phyloP scores from a whole-genome alignment of 169 alveolate genomes.

The Perkinsus chesapeaki region DNA sequence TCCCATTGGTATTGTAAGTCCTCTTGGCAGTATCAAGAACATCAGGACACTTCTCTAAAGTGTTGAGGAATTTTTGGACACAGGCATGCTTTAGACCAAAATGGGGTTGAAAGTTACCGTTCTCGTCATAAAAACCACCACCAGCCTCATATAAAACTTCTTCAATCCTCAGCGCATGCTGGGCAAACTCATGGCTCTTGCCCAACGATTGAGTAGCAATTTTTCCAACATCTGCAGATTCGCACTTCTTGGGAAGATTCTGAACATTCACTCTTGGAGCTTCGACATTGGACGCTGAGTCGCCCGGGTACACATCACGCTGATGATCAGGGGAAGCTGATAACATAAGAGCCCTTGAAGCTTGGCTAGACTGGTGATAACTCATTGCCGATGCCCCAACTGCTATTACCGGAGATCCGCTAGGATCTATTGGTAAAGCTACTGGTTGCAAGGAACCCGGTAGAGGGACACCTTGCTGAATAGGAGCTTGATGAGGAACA shows the following conservation, averaged over 20 bases:
- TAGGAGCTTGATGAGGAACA: too few relatives aligned
- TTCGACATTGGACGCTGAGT: background rate
- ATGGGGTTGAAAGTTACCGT: background rate
- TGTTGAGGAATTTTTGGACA: background rate
- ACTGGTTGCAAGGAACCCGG: too few relatives aligned
- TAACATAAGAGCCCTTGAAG: background rate
- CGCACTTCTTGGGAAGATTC: background rate
- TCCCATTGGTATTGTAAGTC: background rate
- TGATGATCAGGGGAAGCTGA: background rate
- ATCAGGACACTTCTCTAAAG: background rate
- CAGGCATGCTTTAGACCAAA: background rate
- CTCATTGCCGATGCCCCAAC: background rate
- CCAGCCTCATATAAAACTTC: background rate
- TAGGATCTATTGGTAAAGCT: too few relatives aligned
- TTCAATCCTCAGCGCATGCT: background rate
- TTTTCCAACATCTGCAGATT: background rate
- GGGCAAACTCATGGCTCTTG: background rate
- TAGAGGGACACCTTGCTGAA: too few relatives aligned
- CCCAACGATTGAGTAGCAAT: background rate
- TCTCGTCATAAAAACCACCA: background rate
- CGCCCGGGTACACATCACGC: background rate
- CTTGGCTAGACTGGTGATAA: background rate
- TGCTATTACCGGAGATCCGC: too few relatives aligned
- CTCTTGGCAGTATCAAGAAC: background rate
- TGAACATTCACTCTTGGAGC: background rate